These are phyloP conservation scores for Maudiozyma pseudohumilis DNA, from an alignment of 805 yeast genomes.

Conservation along the genomic window DNA sequence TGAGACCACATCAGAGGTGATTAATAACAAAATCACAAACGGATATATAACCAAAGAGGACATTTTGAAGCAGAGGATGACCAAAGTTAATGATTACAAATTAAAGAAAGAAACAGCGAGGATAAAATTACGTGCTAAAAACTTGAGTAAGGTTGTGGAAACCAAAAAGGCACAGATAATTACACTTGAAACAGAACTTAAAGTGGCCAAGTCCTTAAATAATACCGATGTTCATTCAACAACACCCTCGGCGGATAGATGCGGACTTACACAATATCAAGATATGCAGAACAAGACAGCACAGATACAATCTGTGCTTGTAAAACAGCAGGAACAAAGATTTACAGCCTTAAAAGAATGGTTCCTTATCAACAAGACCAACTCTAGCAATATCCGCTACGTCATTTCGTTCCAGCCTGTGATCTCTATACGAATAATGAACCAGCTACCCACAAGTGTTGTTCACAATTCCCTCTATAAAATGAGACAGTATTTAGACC, in stretches of 20 bases:
- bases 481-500: constrained; percentile 15
- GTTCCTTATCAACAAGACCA: constrained; percentile 16
- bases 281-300: constrained; percentile 1
- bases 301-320: constrained; percentile 1
- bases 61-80: not conserved
- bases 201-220: too few relatives aligned
- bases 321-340: constrained; percentile 8
- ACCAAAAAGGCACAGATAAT: not conserved
- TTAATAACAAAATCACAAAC: not conserved
- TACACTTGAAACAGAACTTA: too few relatives aligned
- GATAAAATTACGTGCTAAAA: not conserved
- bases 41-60: too few relatives aligned
- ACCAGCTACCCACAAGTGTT: constrained; percentile 14
- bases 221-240: too few relatives aligned
- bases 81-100: not conserved
- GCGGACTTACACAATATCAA: too few relatives aligned
- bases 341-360: constrained; percentile 11
- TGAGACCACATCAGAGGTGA: too few relatives aligned
- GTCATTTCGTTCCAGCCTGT: constrained; percentile 21
- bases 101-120: not conserved
- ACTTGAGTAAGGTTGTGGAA: not conserved
- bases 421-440: constrained; percentile 16
- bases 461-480: constrained; percentile 15
- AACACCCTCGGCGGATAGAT: too few relatives aligned
- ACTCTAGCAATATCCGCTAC: constrained; percentile 18